phyloP scores from a whole-genome alignment of 2,329 filamentous ascomycete species.

The Penicillium sp. region DNA sequence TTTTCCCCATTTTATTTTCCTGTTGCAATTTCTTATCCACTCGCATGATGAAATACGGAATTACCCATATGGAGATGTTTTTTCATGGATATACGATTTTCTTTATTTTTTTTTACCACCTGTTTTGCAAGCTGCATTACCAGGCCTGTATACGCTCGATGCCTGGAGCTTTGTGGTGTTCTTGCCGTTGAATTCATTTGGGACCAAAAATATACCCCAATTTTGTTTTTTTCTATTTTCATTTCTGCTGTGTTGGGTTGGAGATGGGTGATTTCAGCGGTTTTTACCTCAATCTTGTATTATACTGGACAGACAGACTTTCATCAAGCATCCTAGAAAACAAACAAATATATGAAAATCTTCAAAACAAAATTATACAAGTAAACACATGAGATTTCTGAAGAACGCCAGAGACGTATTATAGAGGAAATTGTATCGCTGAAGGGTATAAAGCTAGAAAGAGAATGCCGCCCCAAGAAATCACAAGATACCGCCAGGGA shows the following conservation, averaged over 20 bases:
- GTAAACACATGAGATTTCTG: not conserved
- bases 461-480: not conserved
- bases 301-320: not conserved
- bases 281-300: not conserved
- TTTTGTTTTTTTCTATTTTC: not conserved
- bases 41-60: not conserved
- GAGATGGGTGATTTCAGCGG: not conserved
- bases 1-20: not conserved
- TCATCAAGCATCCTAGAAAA: not conserved
- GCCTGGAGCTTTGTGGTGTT: not conserved
- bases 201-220: not conserved
- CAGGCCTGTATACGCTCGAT: not conserved
- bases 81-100: conserved; percentile 12
- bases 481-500: not conserved
- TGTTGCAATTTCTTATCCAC: not conserved
- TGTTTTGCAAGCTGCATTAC: not conserved
- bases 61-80: not conserved
- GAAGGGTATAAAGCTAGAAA: conserved; percentile 3
- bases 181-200: not conserved
- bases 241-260: not conserved
- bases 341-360: not conserved
- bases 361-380: not conserved
- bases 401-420: not conserved
- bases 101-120: not conserved
- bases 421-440: not conserved